Evolutionary conservation across 2,329 filamentous ascomycete species (phyloP), one percentile per base, ranked within the genome.

Genomic region (Penicillium sp.): DNA sequence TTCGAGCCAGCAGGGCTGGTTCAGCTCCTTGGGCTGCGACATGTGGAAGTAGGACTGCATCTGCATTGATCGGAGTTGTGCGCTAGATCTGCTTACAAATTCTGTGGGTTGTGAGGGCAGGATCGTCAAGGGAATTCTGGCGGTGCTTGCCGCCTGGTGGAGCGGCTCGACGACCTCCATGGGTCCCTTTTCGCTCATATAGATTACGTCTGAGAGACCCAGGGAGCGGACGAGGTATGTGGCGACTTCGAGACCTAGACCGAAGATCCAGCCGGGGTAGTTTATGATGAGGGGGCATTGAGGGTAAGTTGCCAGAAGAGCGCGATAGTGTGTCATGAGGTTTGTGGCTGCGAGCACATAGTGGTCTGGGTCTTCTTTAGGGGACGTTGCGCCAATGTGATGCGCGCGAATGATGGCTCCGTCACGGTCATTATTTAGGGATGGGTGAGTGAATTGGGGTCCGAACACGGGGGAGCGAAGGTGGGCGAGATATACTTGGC

Each of bases 41-140:
- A 75, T 67, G 69, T 88, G 86, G 70, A 88, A 88, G 69, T 88
- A 88, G 1, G 86, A 86, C 64, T 87, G 82, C 64, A 83, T 85
- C 64, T 87, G 85, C 85, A 88, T 88, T 21, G 79, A 78, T 50
- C 83, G 78, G 7, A 85, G 69, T 62, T 87, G 83, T 1, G 79
- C 77, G 30, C 83, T 82, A 26, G 81, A 84, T 51, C 82, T 77
- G 31, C 78, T 76, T 19, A 79, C 75, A 52, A 77, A 78, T 56
- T 79, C 76, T 35, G 78, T 78, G 44, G 78, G 75, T 60, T 81
- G 78, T 6, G 82, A 82, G 26, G 80, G 74, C 5, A 87, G 73
- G 2, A 78, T 79, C 56, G 81, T 81, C 53, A 84, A 68, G 7
- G 75, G 70, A 38, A 78, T 73, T 29, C 60, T 67, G 49, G 70